These are phyloP conservation scores for Nicotiana benthamiana DNA, from an alignment of 257 asterid genomes.

Conservation along the genomic window DNA sequence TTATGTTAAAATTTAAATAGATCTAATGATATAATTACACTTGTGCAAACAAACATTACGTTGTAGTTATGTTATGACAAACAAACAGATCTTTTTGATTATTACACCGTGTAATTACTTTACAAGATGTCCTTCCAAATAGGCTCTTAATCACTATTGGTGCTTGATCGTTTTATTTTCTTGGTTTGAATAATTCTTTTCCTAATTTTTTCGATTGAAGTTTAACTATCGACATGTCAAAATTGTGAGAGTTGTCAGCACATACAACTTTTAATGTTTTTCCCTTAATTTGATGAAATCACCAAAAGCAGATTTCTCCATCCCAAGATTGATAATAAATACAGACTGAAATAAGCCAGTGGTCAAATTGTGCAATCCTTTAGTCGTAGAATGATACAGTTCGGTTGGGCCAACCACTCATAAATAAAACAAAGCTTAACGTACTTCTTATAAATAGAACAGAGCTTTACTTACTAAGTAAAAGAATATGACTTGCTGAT, in stretches of 20 bases:
- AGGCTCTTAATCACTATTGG: neutral
- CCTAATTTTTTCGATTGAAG: neutral
- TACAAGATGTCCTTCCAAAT: no score
- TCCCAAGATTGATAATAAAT: neutral
- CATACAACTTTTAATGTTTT: neutral
- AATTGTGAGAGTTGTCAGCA: neutral
- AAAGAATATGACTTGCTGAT: neutral
- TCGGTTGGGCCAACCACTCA: neutral
- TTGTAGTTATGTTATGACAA: no score
- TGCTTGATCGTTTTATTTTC: neutral
- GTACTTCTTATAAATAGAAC: neutral
- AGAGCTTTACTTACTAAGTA: neutral
- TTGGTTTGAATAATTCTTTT: neutral
- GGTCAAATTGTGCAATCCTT: neutral
- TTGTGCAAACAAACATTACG: no score
- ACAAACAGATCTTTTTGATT: no score
- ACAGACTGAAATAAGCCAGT: neutral
- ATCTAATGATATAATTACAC: no score
- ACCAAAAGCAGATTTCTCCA: neutral
- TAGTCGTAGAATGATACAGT: neutral
- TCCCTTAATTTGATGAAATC: neutral
- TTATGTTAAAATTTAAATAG: no score
- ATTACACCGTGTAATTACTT: no score
- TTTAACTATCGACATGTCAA: neutral
- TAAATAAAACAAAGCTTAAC: neutral